phyloP scores from a whole-genome alignment of 306 rosid species.

The Malus domestica region ASM211411v1 NC_041804.1:10435501-10436000 shows the following conservation, averaged over 20 bases:
- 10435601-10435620: background rate
- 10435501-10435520: accelerated
- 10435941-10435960: conserved; percentile 53
- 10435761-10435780: conserved; percentile 12
- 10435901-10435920: conserved; percentile 43
- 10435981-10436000: conserved; percentile 14
- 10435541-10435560: too few relatives aligned
- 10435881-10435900: conserved; percentile 39
- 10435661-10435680: background rate
- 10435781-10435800: conserved; percentile 40
- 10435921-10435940: conserved; percentile 31
- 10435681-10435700: conserved; percentile 1
- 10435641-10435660: background rate
- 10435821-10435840: conserved; percentile 45
- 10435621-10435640: background rate
- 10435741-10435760: background rate
- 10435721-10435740: background rate
- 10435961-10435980: conserved; percentile 49
- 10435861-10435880: conserved; percentile 46
- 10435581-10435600: background rate
- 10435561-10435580: background rate
- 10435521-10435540: too few relatives aligned
- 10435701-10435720: conserved; percentile 14
- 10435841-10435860: conserved; percentile 40
- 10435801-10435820: conserved; percentile 49